These are phyloP conservation scores for Nidula niveotomentosa DNA, from an alignment of 1,284 basidiomycete genomes.

Conservation along the genomic window DNA sequence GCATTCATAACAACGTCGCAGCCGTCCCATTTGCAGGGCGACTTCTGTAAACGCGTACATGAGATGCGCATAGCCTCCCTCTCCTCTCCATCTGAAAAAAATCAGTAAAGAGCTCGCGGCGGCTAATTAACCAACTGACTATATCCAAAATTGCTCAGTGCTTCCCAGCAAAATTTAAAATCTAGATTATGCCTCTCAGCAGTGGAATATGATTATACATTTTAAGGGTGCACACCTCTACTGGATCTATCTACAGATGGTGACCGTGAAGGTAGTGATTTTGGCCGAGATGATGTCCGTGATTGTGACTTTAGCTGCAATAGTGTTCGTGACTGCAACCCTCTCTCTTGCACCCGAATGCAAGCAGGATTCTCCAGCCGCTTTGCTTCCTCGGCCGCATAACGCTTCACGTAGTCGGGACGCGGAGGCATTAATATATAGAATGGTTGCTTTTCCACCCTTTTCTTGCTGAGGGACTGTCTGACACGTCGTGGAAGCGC, in stretches of 20 bases:
- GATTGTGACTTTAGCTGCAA: too few species aligned
- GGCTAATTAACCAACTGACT: not conserved
- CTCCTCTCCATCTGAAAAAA: conserved; percentile 37
- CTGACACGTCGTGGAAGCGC: not conserved
- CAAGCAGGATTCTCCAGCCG: too few species aligned
- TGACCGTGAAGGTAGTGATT: too few species aligned
- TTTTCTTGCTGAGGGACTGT: not conserved
- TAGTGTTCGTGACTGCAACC: too few species aligned
- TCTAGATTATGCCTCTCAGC: not conserved
- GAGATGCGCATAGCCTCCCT: conserved; percentile 40
- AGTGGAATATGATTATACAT: not conserved
- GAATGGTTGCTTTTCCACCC: conserved; percentile 9
- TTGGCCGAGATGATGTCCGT: too few species aligned
- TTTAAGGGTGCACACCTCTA: not conserved
- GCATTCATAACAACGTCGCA: conserved; percentile 59
- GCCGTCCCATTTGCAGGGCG: conserved; percentile 56
- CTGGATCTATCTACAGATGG: not conserved
- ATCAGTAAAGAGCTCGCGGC: not conserved
- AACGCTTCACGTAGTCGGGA: conserved; percentile 24
- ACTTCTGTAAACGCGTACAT: conserved; percentile 43
- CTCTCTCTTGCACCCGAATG: too few species aligned
- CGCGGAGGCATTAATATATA: conserved; percentile 31
- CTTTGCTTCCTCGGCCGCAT: conserved; percentile 7
- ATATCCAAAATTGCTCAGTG: not conserved
- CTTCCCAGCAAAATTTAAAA: not conserved